A percentile compares a stretch with the other conserved stretches of the same genome.
These are phyloP conservation scores for Pezicula rhizophila DNA, from an alignment of 2,329 filamentous ascomycete genomes.

Conservation along the genomic window DNA sequence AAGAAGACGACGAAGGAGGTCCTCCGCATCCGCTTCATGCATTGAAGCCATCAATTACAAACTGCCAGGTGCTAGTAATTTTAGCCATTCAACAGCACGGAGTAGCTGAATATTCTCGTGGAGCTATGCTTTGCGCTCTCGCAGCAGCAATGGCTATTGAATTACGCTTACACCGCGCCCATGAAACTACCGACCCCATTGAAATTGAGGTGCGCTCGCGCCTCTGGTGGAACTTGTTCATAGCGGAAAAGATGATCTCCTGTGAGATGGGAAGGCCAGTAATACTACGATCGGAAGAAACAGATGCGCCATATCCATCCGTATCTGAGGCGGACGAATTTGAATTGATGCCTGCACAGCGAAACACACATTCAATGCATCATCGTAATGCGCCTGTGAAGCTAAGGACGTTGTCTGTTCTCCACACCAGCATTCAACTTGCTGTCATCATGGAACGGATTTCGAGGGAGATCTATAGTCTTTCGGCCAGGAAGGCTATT, in stretches of 20 bases:
- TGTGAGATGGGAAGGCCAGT: slow-evolving; percentile 23
- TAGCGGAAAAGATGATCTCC: slow-evolving; percentile 27
- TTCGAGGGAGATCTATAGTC: slow-evolving; percentile 21
- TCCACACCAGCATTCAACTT: slow-evolving; percentile 21
- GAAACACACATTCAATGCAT: slow-evolving; percentile 1
- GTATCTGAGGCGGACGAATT: slow-evolving; percentile 25
- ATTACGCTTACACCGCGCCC: slow-evolving; percentile 19
- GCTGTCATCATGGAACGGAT: slow-evolving; percentile 20
- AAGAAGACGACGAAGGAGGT: slow-evolving; percentile 6
- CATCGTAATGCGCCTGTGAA: slow-evolving; percentile 16
- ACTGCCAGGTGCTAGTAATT: slow-evolving; percentile 23
- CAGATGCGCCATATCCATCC: slow-evolving; percentile 23
- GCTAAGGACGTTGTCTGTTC: slow-evolving; percentile 21
- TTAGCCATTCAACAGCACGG: slow-evolving; percentile 25
- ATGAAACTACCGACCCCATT: slow-evolving; percentile 16
- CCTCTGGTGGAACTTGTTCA: slow-evolving; percentile 27
- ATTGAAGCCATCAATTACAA: slow-evolving; percentile 20
- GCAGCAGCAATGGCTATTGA: slow-evolving; percentile 25
- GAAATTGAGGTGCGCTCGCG: slow-evolving; percentile 21
- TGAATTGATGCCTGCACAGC: slow-evolving; percentile 20
- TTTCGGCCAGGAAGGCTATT: slow-evolving; percentile 19
- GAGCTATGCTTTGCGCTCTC: slow-evolving; percentile 21
- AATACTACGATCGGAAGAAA: slow-evolving; percentile 20
- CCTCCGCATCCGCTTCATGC: slow-evolving; percentile 11
- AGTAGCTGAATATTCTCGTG: slow-evolving; percentile 24